Conservation (phyloP, 2,329 filamentous ascomycete species). For the Xylaria sp. region DNA sequence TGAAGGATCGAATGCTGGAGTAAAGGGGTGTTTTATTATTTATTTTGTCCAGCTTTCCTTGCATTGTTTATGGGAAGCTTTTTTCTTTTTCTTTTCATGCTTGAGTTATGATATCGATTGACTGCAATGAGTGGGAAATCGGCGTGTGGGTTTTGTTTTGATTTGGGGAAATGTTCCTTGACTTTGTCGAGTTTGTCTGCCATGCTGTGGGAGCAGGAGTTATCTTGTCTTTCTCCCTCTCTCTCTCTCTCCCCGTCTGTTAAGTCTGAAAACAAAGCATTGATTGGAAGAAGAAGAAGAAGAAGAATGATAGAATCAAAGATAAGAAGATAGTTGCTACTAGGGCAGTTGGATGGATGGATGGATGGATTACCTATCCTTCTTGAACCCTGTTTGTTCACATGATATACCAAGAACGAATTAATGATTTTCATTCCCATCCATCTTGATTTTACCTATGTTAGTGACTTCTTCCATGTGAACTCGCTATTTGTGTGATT, state of each 20-base stretch:
- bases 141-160: background rate
- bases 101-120: background rate
- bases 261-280: background rate
- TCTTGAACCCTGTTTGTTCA: conserved; percentile 13
- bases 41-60: background rate
- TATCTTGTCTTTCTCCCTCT: no score
- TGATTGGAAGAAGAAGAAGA: background rate
- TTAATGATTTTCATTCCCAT: conserved; percentile 20
- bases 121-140: background rate
- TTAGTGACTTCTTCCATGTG: background rate
- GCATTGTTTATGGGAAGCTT: background rate
- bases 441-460: background rate
- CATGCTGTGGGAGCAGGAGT: background rate
- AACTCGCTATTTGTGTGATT: background rate
- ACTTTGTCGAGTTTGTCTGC: background rate
- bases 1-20: conserved; percentile 4
- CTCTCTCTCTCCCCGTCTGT: background rate
- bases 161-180: background rate
- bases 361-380: conserved; percentile 2
- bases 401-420: conserved; percentile 31
- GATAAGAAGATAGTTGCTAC: conserved; percentile 6
- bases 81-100: background rate
- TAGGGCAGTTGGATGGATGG: conserved; percentile 8
- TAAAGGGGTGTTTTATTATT: conserved; percentile 6
- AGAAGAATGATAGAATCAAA: background rate